Conservation (phyloP, 306 rosid species). For the Ziziphus jujuba region DNA sequence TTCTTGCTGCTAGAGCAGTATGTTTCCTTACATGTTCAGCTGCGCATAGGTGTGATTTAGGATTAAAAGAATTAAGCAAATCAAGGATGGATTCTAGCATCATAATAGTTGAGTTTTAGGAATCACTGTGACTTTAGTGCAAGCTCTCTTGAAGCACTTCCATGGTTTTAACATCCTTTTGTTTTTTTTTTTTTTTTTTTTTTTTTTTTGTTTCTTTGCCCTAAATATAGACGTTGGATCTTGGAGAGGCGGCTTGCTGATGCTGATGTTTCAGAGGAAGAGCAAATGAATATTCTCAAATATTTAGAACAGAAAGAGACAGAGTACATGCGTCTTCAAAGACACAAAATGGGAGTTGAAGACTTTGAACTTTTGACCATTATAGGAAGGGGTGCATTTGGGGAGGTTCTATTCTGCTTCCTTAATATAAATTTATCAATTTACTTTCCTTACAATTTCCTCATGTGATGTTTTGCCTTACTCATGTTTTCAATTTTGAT, state of each 20-base stretch:
- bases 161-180: neutral
- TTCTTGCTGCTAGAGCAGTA: neutral
- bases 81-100: too few relatives aligned
- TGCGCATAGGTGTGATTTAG: neutral
- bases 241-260: constrained; percentile 87
- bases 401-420: constrained; percentile 54
- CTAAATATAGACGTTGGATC: constrained; percentile 59
- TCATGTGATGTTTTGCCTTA: neutral
- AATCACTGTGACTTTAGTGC: neutral
- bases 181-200: neutral
- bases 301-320: constrained; percentile 82
- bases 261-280: constrained; percentile 86
- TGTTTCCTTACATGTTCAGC: neutral
- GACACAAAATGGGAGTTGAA: constrained; percentile 90
- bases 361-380: constrained; percentile 82
- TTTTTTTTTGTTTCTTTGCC: neutral
- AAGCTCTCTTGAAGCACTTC: neutral
- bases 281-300: constrained; percentile 67
- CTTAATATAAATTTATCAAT: neutral
- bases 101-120: neutral
- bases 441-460: too few relatives aligned
- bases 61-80: neutral
- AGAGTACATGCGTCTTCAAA: constrained; percentile 81
- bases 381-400: constrained; percentile 92
- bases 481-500: too few relatives aligned